Conservation (phyloP, 768 basidiomycete species). For the Lyophyllum atratum region DNA sequence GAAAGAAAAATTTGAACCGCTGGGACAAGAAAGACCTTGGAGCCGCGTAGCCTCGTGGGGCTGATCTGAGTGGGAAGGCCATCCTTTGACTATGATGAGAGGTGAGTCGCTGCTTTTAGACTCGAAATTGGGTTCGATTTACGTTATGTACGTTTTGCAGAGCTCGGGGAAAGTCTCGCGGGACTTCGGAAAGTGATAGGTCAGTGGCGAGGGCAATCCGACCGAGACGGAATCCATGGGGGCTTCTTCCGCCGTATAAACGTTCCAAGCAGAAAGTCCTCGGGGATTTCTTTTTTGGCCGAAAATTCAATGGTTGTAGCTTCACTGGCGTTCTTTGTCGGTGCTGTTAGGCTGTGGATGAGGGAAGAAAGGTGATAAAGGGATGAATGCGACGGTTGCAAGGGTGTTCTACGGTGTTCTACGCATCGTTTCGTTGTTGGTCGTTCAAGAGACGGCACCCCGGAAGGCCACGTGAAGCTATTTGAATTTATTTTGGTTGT, state of each 20-base stretch:
- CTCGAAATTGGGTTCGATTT: not conserved
- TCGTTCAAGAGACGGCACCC: not conserved
- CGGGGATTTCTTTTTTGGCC: slow-evolving; percentile 13
- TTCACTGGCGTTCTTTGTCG: not conserved
- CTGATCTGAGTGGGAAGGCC: slow-evolving; percentile 12
- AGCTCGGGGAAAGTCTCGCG: slow-evolving; percentile 3
- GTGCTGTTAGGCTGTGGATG: not conserved
- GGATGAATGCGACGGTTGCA: not conserved
- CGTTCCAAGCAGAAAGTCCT: not conserved
- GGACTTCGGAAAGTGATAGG: not conserved
- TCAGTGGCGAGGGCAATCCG: slow-evolving; percentile 8
- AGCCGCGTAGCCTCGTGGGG: not conserved
- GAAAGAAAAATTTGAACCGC: not conserved
- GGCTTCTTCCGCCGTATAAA: slow-evolving; percentile 8
- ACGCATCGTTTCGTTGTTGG: not conserved
- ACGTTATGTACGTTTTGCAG: slow-evolving; percentile 10
- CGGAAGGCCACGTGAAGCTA: slow-evolving; percentile 21
- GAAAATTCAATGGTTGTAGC: not conserved
- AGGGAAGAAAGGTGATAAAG: not conserved
- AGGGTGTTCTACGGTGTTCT: not conserved
- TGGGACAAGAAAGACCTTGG: not conserved
- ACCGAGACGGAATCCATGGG: slow-evolving; percentile 3
- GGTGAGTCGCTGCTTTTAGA: not conserved
- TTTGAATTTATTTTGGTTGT: slow-evolving; percentile 35
- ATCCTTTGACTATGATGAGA: not conserved